A percentile compares a stretch with the other conserved stretches of the same genome.
phyloP scores from a whole-genome alignment of 352 stramenopile species.

The Pythium aquatile region DNA sequence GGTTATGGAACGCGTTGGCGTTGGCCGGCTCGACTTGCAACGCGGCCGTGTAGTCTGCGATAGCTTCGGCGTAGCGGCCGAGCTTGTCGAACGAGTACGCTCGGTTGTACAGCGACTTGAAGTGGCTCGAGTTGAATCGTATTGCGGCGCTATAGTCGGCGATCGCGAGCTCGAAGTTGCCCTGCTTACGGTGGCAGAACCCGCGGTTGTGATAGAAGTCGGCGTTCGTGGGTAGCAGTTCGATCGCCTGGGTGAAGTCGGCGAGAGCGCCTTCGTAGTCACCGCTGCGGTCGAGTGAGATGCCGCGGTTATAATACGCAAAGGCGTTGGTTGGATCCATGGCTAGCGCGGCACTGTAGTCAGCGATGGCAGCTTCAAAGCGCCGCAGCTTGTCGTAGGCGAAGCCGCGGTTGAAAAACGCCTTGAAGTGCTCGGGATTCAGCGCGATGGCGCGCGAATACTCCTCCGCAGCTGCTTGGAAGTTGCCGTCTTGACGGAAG shows the following conservation, averaged over 20 bases:
- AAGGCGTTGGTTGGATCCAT: constrained; percentile 78
- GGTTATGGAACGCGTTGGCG: constrained; percentile 83
- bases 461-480: constrained; percentile 67
- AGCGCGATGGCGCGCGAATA: constrained; percentile 77
- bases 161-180: constrained; percentile 77
- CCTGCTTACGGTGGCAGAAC: constrained; percentile 82
- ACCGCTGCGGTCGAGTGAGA: constrained; percentile 79
- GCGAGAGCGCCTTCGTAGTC: constrained; percentile 79
- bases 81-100: constrained; percentile 88
- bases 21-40: constrained; percentile 66
- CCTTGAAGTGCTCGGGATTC: constrained; percentile 85
- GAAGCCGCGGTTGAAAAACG: constrained; percentile 88
- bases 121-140: constrained; percentile 66
- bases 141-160: constrained; percentile 77
- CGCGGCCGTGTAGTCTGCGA: constrained; percentile 76
- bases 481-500: constrained; percentile 79
- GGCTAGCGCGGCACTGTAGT: constrained; percentile 70
- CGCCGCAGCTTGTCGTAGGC: constrained; percentile 76
- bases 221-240: constrained; percentile 65
- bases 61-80: constrained; percentile 53
- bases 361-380: constrained; percentile 72
- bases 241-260: constrained; percentile 82
- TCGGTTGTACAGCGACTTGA: constrained; percentile 89
- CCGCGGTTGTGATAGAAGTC: constrained; percentile 86
- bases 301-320: constrained; percentile 82